A percentile compares a stretch with the other conserved stretches of the same genome.
These are phyloP conservation scores for Tinospora cordifolia DNA, from an alignment of 164 flowering plant species.

Conservation along the genomic window DNA sequence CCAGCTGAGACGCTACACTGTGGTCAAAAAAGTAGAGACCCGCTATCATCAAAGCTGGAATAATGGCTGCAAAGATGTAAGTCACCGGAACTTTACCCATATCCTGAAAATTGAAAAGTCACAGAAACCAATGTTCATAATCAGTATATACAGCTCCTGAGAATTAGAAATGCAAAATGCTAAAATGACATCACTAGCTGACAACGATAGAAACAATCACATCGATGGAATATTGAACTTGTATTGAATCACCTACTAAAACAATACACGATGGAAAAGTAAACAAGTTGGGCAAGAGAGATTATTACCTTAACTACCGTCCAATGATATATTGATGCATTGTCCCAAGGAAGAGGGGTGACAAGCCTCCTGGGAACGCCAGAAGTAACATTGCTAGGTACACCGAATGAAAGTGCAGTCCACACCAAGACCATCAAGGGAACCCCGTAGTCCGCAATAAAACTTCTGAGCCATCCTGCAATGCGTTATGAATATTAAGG, in stretches of 20 bases:
- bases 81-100: slow-evolving; percentile 38
- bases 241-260: too few relatives aligned
- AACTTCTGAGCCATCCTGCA: slow-evolving; percentile 39
- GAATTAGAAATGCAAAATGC: neutral
- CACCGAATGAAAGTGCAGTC: slow-evolving; percentile 41
- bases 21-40: slow-evolving; percentile 56
- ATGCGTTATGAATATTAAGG: neutral
- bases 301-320: slow-evolving; percentile 34
- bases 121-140: neutral
- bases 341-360: slow-evolving; percentile 42
- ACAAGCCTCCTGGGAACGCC: slow-evolving; percentile 51
- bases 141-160: too few relatives aligned
- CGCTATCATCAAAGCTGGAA: slow-evolving; percentile 52
- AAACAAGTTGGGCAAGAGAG: neutral
- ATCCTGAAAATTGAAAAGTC: slow-evolving; percentile 35
- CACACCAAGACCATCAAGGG: slow-evolving; percentile 44
- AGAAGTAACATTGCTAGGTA: slow-evolving; percentile 36
- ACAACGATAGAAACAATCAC: too few relatives aligned
- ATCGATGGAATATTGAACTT: too few relatives aligned
- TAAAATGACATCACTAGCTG: neutral
- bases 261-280: neutral
- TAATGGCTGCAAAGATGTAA: slow-evolving; percentile 40
- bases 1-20: slow-evolving; percentile 52
- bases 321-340: slow-evolving; percentile 38
- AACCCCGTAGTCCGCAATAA: slow-evolving; percentile 54